These are phyloP conservation scores for Xylariaceae sp. DNA, from an alignment of 2,329 filamentous ascomycete genomes.

Conservation along the genomic window DNA sequence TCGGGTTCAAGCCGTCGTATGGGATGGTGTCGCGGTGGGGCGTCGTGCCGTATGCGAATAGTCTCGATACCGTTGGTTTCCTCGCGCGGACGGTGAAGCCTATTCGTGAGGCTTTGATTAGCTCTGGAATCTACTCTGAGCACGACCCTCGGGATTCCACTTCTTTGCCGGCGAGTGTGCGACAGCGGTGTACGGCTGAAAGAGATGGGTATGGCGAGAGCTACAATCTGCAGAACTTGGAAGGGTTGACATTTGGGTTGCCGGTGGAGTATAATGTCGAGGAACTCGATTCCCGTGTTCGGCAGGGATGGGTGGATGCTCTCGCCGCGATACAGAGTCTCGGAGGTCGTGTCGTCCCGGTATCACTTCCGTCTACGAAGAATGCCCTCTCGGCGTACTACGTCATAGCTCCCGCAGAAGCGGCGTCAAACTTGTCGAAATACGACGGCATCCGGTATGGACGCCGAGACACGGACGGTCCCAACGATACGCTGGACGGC, in stretches of 20 bases:
- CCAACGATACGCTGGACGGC: constrained; percentile 52
- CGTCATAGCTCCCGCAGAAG: constrained; percentile 89
- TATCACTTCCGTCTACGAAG: constrained; percentile 79
- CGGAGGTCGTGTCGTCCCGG: constrained; percentile 69
- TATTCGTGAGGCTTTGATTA: constrained; percentile 51
- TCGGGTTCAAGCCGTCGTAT: constrained; percentile 91
- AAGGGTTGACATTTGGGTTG: constrained; percentile 49
- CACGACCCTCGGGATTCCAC: constrained; percentile 74
- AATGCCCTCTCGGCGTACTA: constrained; percentile 92
- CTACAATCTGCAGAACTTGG: constrained; percentile 20
- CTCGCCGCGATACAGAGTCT: constrained; percentile 55
- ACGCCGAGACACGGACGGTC: constrained; percentile 42
- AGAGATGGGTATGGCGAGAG: constrained; percentile 26
- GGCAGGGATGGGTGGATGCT: constrained; percentile 62
- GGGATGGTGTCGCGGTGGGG: constrained; percentile 82
- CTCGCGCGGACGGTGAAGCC: constrained; percentile 53
- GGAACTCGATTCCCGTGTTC: constrained; percentile 69
- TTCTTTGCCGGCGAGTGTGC: constrained; percentile 54
- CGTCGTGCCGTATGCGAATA: constrained; percentile 89
- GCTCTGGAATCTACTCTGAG: constrained; percentile 42
- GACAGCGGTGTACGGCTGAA: constrained; percentile 41
- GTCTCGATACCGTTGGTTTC: constrained; percentile 83
- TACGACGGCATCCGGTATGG: constrained; percentile 98
- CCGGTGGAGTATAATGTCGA: constrained; percentile 81
- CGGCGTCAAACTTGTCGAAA: constrained; percentile 91